These are phyloP conservation scores for Chrysosporium queenslandicum DNA, from an alignment of 2,329 filamentous ascomycete species.

Conservation along the genomic window DNA sequence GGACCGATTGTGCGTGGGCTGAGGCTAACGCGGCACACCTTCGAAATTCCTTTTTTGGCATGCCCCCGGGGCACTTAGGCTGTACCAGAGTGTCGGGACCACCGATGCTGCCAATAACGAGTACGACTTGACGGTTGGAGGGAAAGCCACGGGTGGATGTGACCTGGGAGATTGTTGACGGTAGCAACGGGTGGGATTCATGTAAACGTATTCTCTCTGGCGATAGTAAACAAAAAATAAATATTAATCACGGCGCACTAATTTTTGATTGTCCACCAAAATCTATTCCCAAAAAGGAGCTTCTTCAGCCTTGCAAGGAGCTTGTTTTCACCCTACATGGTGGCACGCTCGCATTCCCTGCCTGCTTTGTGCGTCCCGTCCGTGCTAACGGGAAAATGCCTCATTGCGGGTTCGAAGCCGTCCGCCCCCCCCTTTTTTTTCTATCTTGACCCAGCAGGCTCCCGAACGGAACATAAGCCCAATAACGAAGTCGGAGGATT, in stretches of 20 bases:
- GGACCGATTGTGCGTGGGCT: neutral
- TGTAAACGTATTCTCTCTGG: neutral
- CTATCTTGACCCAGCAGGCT: neutral
- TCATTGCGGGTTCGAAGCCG: neutral
- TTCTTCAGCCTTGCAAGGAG: conserved; percentile 1
- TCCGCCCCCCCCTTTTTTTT: neutral
- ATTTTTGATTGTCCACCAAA: neutral
- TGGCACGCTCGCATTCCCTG: too few species aligned
- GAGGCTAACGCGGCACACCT: neutral
- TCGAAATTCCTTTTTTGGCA: neutral
- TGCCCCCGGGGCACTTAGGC: neutral
- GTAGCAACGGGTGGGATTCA: neutral
- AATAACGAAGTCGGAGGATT: neutral
- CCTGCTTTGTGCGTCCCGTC: neutral
- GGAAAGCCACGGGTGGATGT: neutral
- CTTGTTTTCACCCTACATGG: neutral
- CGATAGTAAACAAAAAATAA: neutral
- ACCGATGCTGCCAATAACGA: neutral
- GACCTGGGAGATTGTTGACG: neutral
- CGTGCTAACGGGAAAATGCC: neutral
- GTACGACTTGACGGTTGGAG: neutral
- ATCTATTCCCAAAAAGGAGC: neutral
- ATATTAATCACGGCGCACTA: neutral
- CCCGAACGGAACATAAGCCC: neutral
- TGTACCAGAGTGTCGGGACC: conserved; percentile 1